Conservation (phyloP, 2,329 filamentous ascomycete genomes). For the Colletotrichum zoysiae region DNA sequence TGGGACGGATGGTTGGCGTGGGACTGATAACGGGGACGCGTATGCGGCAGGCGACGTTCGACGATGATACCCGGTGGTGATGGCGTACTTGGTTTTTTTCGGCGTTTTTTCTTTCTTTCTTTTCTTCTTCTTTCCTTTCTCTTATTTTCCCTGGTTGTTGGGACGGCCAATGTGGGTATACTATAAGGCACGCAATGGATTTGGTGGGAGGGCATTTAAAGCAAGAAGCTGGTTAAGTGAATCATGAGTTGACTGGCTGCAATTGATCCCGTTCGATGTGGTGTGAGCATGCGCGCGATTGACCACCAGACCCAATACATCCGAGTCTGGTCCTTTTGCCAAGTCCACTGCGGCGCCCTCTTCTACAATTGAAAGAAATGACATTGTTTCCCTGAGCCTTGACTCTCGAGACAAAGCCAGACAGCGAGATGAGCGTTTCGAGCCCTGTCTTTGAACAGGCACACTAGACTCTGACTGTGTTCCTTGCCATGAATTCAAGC, state of each 20-base stretch:
- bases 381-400: no score
- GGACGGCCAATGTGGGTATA: not conserved
- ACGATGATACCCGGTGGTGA: slow-evolving; percentile 4
- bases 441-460: no score
- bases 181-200: no score
- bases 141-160: not conserved
- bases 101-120: not conserved
- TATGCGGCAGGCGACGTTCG: not conserved
- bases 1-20: not conserved
- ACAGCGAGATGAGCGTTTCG: no score
- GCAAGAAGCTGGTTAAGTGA: not conserved
- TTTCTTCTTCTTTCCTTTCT: not conserved
- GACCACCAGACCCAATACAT: no score
- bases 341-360: no score
- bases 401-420: no score
- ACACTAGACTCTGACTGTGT: no score
- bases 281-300: not conserved
- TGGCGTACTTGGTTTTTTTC: not conserved
- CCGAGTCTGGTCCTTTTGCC: no score
- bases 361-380: no score
- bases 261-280: not conserved
- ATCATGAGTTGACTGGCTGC: not conserved
- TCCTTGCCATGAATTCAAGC: no score
- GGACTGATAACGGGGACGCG: not conserved
- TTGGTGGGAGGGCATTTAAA: not conserved